Conservation (phyloP, 257 asterid genomes). For the Verbena officinalis region DNA sequence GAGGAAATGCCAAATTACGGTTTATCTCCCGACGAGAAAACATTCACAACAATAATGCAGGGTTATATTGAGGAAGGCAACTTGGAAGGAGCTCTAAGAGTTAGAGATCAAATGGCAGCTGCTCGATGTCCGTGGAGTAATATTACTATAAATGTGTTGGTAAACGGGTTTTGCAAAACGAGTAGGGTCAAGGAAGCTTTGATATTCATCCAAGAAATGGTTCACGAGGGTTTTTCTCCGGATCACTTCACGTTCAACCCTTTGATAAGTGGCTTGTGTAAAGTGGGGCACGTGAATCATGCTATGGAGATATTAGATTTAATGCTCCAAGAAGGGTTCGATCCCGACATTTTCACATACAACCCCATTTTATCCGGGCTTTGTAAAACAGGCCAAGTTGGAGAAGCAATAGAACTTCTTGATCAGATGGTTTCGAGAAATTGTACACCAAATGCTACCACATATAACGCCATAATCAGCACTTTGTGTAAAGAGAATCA, state of each 20-base stretch:
- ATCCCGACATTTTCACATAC: constrained; percentile 75
- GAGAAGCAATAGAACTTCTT: constrained; percentile 73
- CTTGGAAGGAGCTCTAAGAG: constrained; percentile 77
- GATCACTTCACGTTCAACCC: constrained; percentile 78
- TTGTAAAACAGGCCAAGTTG: constrained; percentile 66
- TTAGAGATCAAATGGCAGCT: constrained; percentile 75
- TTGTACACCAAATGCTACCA: constrained; percentile 69
- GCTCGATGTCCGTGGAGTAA: constrained; percentile 61
- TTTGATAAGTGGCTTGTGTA: constrained; percentile 80
- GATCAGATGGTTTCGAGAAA: constrained; percentile 75
- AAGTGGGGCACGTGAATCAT: constrained; percentile 73
- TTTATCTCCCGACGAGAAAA: constrained; percentile 81
- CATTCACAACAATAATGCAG: constrained; percentile 86
- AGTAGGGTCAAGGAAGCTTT: constrained; percentile 75
- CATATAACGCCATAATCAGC: constrained; percentile 77
- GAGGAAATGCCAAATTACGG: constrained; percentile 84
- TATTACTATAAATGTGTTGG: constrained; percentile 69
- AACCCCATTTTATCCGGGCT: constrained; percentile 81
- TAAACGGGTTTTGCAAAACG: constrained; percentile 82
- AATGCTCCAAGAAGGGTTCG: constrained; percentile 85
- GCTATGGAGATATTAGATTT: constrained; percentile 78
- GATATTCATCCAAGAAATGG: constrained; percentile 68
- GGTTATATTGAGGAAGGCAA: constrained; percentile 86
- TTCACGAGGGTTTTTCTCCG: constrained; percentile 64
- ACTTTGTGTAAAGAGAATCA: constrained; percentile 76